These are phyloP conservation scores for Clitoria ternatea DNA, from an alignment of 306 rosid species.

Conservation along the genomic window DNA sequence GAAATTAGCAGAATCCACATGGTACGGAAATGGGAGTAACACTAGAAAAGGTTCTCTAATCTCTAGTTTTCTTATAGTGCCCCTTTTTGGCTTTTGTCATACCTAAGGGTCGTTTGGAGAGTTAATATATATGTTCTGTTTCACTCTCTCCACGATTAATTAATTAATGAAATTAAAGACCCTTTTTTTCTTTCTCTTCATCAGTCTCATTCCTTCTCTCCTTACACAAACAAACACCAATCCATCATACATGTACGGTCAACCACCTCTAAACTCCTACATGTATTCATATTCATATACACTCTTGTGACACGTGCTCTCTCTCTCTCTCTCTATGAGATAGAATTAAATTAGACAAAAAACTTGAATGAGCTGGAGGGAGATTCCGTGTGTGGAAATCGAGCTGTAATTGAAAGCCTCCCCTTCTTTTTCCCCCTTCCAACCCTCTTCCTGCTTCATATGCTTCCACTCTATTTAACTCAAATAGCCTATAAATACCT, in stretches of 20 bases:
- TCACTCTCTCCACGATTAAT: not conserved
- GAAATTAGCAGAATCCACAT: not conserved
- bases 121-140: not conserved
- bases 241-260: constrained; percentile 20
- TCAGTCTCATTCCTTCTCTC: not conserved
- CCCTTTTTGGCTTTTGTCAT: constrained; percentile 29
- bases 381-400: constrained; percentile 59
- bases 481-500: constrained; percentile 36
- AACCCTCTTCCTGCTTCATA: constrained; percentile 19
- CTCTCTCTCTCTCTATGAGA: not conserved
- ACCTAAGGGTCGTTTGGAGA: constrained; percentile 7
- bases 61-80: not conserved
- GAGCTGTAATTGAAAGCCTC: constrained; percentile 57
- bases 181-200: not conserved
- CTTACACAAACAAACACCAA: constrained; percentile 11
- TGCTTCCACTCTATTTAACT: not conserved
- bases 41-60: not conserved
- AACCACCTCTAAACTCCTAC: not conserved
- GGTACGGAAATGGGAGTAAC: constrained; percentile 33
- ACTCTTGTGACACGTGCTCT: constrained; percentile 42
- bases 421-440: constrained; percentile 17
- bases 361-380: constrained; percentile 58
- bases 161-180: not conserved
- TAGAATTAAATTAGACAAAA: constrained; percentile 23
- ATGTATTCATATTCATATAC: not conserved